phyloP scores from a whole-genome alignment of 139 green algal species.

The Bryopsis sp. region DNA sequence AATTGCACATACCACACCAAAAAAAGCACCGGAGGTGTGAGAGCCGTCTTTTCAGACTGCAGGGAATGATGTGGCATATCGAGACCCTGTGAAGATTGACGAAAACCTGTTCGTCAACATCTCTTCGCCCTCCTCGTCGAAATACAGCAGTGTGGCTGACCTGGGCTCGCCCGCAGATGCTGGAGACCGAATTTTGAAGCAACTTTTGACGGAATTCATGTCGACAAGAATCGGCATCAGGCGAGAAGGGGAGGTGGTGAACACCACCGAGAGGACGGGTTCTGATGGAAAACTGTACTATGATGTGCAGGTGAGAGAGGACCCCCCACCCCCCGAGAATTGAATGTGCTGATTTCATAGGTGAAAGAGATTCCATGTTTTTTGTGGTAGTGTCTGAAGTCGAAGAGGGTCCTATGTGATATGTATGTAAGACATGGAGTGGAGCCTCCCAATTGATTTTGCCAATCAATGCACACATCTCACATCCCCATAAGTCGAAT shows the following conservation, averaged over 20 bases:
- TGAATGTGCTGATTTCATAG: too few relatives aligned
- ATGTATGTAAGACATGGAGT: too few relatives aligned
- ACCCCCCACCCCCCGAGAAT: too few relatives aligned
- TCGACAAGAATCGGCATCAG: conserved; percentile 80
- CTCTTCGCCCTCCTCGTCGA: conserved; percentile 68
- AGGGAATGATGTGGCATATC: conserved; percentile 84
- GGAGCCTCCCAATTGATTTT: too few relatives aligned
- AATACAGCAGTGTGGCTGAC: conserved; percentile 61
- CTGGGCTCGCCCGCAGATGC: conserved; percentile 71
- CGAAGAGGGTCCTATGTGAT: too few relatives aligned
- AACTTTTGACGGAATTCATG: conserved; percentile 92
- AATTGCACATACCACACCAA: neutral
- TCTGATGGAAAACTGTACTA: conserved; percentile 47
- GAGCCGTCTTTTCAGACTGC: conserved; percentile 3
- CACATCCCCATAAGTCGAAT: too few relatives aligned
- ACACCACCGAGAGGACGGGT: conserved; percentile 22
- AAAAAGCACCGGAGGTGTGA: neutral
- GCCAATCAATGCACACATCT: too few relatives aligned
- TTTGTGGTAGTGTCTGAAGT: too few relatives aligned
- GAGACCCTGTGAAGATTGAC: conserved; percentile 74
- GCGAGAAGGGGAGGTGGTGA: conserved; percentile 39
- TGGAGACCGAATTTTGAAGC: conserved; percentile 46
- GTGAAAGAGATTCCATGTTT: too few relatives aligned
- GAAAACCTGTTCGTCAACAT: conserved; percentile 90
- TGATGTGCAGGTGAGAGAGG: conserved; percentile 52